Base-by-base conservation (phyloP, 805 yeast genomes). In the Ogataea wickerhamii region DNA sequence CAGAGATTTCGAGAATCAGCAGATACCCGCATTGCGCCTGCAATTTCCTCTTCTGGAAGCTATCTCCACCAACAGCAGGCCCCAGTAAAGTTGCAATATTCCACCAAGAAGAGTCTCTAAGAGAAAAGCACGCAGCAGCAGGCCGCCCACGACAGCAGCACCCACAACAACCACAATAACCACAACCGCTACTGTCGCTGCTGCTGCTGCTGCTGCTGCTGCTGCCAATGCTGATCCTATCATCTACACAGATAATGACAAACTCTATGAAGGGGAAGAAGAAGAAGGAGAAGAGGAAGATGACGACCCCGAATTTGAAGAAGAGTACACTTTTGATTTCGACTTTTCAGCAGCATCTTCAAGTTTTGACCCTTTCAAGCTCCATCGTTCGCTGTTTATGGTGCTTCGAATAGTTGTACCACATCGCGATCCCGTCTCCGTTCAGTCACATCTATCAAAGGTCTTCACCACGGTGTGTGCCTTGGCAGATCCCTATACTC, bases 401-500 rank as follows among this genome's bases (percentile, higher is more conserved):
- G 37, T 62, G 2, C 38, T 64, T 14, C 49, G 52, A 3, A 40
- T 64, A 2, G 31, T 41, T 1, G 40, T 48, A 1, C 53, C 57
- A 2, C 20, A 35, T 2, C 14, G 4, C 2, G 41, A 42, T 26
- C 7, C 32, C 6, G 27, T 14, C 8, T 27, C 20, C 4, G 20
- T 35, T 12, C 36, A 39, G 21, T 47, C 40, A 8, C 24, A 49
- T 26, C 23, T 49, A 10, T 41, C 54, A 47, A 45, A 37, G 14
- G 30, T 59, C 7, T 60, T 60, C 34, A 35, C 50, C 5, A 46
- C 61, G 0, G 36, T 74, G 3, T 56, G 71, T 2, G 52, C 66
- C 0, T 46, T 76, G 33, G 65, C 67, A 6, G 89, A 83, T 54
- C 87, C 88, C 2, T 65, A 71, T 48, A 79, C 88, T 1, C 87